Evolutionary conservation across 139 green algal genomes (phyloP), one percentile per base, ranked within the genome.

Genomic region (Asterochloris sp.): DNA sequence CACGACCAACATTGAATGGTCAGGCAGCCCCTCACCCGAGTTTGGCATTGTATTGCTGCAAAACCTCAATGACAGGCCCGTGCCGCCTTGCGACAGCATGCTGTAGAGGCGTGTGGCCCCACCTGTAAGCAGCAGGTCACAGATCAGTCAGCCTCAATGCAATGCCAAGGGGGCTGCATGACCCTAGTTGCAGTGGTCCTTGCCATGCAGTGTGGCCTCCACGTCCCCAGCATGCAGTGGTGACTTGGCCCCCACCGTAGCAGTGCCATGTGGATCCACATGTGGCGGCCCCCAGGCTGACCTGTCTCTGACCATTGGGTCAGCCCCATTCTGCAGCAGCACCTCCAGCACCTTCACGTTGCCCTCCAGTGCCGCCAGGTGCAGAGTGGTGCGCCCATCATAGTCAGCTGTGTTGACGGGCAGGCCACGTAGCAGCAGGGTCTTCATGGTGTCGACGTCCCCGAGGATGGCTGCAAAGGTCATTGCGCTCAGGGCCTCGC

Each of bases 261-360:
- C 38, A 54, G 38, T 54, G 38, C 38, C 38, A 54, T 54, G 38
- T 2, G 38, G 38, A 6, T 54, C 38, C 38, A 54, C 38, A 54
- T 54, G 38, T 54, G 38, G 38, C 38, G 38, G 38, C 38, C 38
- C 38, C 2, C 38, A 54, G 38, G 61, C 60, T 68, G 14, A 85
- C 61, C 85, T 78, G 75, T 90, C 87, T 26, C 62, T 38, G 19
- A 87, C 67, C 63, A 85, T 89, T 62, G 81, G 28, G 60, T 90
- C 82, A 29, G 87, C 87, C 11, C 79, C 79, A 13, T 85, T 80
- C 19, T 82, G 69, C 26, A 90, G 80, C 68, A 90, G 85, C 67
- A 81, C 60, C 74, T 90, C 82, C 47, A 90, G 73, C 54, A 90
- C 80, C 71, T 87, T 87, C 23, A 64, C 29, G 62, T 89, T 86